phyloP scores from a whole-genome alignment of 805 yeast genomes.

The Yarrowia bubula region DNA sequence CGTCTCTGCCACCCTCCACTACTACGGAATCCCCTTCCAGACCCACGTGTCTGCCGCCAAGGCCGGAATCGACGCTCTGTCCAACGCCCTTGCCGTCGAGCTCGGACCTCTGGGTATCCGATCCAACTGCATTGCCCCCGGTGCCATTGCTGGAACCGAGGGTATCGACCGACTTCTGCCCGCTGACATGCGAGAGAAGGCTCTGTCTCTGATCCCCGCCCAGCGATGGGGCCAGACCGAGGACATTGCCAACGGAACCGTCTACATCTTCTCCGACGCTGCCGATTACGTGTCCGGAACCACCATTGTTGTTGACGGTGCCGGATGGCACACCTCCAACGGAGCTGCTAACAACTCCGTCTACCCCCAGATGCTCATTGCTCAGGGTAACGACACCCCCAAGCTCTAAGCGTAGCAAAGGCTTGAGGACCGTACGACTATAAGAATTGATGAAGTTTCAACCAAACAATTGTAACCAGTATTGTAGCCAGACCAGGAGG shows the following conservation, averaged over 20 bases:
- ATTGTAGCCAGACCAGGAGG: not conserved
- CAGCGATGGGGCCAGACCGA: conserved; percentile 54
- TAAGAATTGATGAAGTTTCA: not conserved
- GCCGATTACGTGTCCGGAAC: conserved; percentile 77
- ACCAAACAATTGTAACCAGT: not conserved
- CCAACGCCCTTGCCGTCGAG: conserved; percentile 83
- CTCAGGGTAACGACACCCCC: conserved; percentile 27
- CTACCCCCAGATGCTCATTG: conserved; percentile 27
- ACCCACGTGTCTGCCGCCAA: conserved; percentile 92
- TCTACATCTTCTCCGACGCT: conserved; percentile 79
- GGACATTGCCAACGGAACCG: conserved; percentile 88
- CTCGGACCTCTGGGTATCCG: conserved; percentile 86
- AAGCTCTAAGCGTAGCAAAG: conserved; percentile 20
- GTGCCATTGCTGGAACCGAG: conserved; percentile 83
- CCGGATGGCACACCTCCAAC: conserved; percentile 63
- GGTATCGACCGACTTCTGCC: conserved; percentile 67
- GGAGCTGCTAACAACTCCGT: conserved; percentile 3
- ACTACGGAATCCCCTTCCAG: conserved; percentile 85
- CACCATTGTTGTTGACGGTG: conserved; percentile 84
- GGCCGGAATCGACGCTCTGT: conserved; percentile 89
- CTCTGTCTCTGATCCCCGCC: conserved; percentile 53
- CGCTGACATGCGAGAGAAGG: conserved; percentile 43
- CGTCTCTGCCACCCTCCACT: conserved; percentile 87
- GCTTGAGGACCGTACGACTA: not conserved
- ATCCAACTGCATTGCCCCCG: conserved; percentile 86